These are phyloP conservation scores for Diplodia intermedia DNA, from an alignment of 2,329 filamentous ascomycete species.

Conservation along the genomic window DNA sequence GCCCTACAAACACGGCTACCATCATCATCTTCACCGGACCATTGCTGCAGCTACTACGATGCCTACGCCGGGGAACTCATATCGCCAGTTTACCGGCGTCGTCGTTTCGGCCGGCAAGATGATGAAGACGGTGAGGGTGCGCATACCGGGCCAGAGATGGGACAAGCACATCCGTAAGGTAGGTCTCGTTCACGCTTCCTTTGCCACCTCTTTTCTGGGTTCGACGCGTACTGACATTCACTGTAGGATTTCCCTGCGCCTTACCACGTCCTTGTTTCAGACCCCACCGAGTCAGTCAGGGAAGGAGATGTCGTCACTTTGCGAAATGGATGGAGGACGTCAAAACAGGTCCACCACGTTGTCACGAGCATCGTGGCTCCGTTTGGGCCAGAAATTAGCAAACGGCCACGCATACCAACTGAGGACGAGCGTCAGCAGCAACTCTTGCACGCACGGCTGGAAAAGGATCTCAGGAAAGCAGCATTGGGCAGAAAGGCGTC, in stretches of 20 bases:
- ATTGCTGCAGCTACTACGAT: conserved; percentile 1
- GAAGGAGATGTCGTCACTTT: conserved; percentile 79
- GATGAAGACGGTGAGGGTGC: conserved; percentile 80
- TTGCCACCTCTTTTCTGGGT: conserved; percentile 5
- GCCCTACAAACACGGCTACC: not conserved
- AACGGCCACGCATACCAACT: conserved; percentile 70
- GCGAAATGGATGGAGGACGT: conserved; percentile 68
- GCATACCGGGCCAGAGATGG: conserved; percentile 74
- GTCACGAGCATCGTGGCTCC: conserved; percentile 78
- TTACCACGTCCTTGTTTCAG: conserved; percentile 74
- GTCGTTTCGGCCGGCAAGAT: conserved; percentile 80
- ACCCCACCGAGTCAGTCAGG: conserved; percentile 75
- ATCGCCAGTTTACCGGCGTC: conserved; percentile 60
- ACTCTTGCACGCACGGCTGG: conserved; percentile 61
- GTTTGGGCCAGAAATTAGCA: conserved; percentile 67
- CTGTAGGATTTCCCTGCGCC: conserved; percentile 68
- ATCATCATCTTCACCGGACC: not conserved
- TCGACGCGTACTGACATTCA: not conserved
- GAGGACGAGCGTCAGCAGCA: conserved; percentile 66
- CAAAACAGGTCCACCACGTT: conserved; percentile 73
- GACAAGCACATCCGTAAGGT: conserved; percentile 77
- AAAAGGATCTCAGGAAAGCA: conserved; percentile 64
- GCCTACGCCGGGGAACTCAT: conserved; percentile 29
- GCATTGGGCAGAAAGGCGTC: conserved; percentile 40
- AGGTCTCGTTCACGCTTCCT: conserved; percentile 34